These are phyloP conservation scores for Peronosclerospora sorghi DNA, from an alignment of 352 stramenopile species.

Conservation along the genomic window DNA sequence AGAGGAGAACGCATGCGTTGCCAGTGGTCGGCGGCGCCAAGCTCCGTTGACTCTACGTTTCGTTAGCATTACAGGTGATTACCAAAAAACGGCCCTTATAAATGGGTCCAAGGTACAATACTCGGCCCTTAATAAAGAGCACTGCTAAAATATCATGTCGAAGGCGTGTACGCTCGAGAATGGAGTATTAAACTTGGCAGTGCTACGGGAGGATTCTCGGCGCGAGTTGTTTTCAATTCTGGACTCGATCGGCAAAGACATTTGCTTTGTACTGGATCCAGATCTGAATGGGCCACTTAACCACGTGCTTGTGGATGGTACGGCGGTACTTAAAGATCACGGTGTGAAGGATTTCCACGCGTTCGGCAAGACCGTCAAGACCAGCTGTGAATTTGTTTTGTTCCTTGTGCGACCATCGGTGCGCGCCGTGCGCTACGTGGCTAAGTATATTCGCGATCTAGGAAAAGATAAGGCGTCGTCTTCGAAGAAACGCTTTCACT, in stretches of 20 bases:
- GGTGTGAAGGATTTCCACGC: slow-evolving; percentile 79
- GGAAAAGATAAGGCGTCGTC: slow-evolving; percentile 17
- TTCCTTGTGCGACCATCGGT: slow-evolving; percentile 82
- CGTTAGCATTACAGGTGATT: not conserved
- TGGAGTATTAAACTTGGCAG: slow-evolving; percentile 73
- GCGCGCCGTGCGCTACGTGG: slow-evolving; percentile 65
- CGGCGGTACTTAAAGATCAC: slow-evolving; percentile 74
- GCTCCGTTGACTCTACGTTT: not conserved
- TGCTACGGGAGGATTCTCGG: slow-evolving; percentile 76
- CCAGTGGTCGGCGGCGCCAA: not conserved
- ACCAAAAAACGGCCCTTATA: not conserved
- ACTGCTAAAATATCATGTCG: slow-evolving; percentile 31
- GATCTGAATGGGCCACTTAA: slow-evolving; percentile 73
- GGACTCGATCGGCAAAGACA: slow-evolving; percentile 77
- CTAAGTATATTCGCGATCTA: slow-evolving; percentile 69
- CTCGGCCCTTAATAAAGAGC: no score
- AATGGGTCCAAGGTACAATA: not conserved
- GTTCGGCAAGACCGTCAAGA: slow-evolving; percentile 73
- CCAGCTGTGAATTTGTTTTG: slow-evolving; percentile 77
- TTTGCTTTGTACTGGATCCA: slow-evolving; percentile 80
- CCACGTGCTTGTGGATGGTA: slow-evolving; percentile 82
- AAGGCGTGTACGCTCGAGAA: slow-evolving; percentile 78
- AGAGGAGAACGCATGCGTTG: not conserved
- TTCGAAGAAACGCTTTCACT: slow-evolving; percentile 69
- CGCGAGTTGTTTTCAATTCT: slow-evolving; percentile 80